These are phyloP conservation scores for Auxenochlorella pyrenoidosa DNA, from an alignment of 139 green algal genomes.

Conservation along the genomic window DNA sequence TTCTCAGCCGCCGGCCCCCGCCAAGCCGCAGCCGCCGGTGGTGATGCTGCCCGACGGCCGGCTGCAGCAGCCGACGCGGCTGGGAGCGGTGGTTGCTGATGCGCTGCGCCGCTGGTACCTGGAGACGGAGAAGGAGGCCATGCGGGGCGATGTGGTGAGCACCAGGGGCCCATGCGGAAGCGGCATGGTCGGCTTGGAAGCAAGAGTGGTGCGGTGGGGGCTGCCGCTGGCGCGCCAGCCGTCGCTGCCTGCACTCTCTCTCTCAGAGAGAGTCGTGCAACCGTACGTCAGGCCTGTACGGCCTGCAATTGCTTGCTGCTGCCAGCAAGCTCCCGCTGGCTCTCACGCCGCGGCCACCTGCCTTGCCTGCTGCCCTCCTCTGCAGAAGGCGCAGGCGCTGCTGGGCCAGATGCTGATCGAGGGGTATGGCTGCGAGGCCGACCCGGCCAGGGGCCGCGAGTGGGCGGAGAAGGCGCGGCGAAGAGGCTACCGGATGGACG, in stretches of 20 bases:
- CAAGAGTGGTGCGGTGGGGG: not conserved
- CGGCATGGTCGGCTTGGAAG: not conserved
- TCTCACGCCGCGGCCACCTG: not conserved
- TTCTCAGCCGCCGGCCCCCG: not conserved
- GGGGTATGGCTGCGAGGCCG: slow-evolving; percentile 77
- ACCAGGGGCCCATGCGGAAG: not conserved
- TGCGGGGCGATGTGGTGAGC: slow-evolving; percentile 64
- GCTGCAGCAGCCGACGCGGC: slow-evolving; percentile 26
- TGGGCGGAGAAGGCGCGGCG: slow-evolving; percentile 69
- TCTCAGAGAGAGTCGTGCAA: too few species aligned
- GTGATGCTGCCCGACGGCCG: slow-evolving; percentile 41
- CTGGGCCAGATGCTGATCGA: slow-evolving; percentile 84
- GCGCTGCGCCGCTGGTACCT: slow-evolving; percentile 81
- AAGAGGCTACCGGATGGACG: slow-evolving; percentile 78
- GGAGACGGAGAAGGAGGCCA: slow-evolving; percentile 75
- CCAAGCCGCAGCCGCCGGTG: slow-evolving; percentile 22
- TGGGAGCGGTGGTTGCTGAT: slow-evolving; percentile 70
- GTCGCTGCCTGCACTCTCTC: not conserved
- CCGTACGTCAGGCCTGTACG: too few species aligned
- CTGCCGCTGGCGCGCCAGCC: not conserved
- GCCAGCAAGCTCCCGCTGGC: not conserved
- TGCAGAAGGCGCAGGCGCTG: slow-evolving; percentile 80
- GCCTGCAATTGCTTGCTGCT: not conserved
- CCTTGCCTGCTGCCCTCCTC: not conserved
- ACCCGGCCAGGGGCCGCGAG: slow-evolving; percentile 60